A percentile compares a stretch with the other conserved stretches of the same genome.
These are phyloP conservation scores for Irpex rosettiformis DNA, from an alignment of 1,284 basidiomycete genomes.

Conservation along the genomic window DNA sequence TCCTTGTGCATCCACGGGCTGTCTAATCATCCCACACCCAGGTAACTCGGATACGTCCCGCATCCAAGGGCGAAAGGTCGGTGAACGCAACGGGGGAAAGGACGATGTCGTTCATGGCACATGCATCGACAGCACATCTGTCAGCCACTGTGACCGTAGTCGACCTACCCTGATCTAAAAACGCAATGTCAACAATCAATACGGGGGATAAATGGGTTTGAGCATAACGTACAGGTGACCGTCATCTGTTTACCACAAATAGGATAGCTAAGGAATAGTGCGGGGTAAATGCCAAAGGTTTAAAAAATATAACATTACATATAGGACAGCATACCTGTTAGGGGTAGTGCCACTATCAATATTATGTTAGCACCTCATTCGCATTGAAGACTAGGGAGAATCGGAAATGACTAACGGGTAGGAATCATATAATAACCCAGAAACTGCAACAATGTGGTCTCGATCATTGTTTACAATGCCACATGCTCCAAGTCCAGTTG, in stretches of 20 bases:
- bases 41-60: background rate
- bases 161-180: background rate
- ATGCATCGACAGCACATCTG: background rate
- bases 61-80: background rate
- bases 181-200: background rate
- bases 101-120: background rate
- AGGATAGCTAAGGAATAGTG: constrained; percentile 21
- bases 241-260: constrained; percentile 29
- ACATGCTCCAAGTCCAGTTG: constrained; percentile 31
- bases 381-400: background rate
- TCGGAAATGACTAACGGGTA: constrained; percentile 4
- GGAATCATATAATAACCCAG: constrained; percentile 1
- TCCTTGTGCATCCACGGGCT: too few species aligned
- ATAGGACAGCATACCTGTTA: constrained; percentile 16
- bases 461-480: constrained; percentile 25
- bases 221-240: constrained; percentile 23
- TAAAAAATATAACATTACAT: too few species aligned
- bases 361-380: background rate
- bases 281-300: too few species aligned
- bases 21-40: background rate
- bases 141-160: background rate
- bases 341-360: constrained; percentile 17
- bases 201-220: background rate
- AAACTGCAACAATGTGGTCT: constrained; percentile 30
- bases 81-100: constrained; percentile 1